These are phyloP conservation scores for Limnanthes douglasii DNA, from an alignment of 345 rosid genomes.

Conservation along the genomic window DNA sequence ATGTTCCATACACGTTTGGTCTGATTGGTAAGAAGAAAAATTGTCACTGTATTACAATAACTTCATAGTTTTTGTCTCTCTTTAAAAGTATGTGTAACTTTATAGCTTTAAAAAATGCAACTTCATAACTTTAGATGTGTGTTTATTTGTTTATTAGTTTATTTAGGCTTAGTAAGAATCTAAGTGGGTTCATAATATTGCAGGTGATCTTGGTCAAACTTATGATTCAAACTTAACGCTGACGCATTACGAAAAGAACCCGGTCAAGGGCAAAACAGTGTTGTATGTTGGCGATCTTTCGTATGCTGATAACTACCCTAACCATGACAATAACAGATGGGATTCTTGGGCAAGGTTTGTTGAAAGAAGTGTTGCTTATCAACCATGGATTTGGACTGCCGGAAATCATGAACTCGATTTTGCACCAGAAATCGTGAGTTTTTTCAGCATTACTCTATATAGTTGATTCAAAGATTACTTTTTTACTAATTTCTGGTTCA, in stretches of 20 bases:
- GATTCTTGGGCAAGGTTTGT: slow-evolving; percentile 86
- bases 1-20: slow-evolving; percentile 57
- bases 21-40: slow-evolving; percentile 39
- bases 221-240: slow-evolving; percentile 77
- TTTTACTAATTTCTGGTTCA: no score
- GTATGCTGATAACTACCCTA: slow-evolving; percentile 62
- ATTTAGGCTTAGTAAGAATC: no score
- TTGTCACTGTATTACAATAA: slow-evolving; percentile 1
- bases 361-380: slow-evolving; percentile 81
- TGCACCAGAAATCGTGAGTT: slow-evolving; percentile 47
- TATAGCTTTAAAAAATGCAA: no score
- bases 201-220: slow-evolving; percentile 91
- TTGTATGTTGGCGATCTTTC: slow-evolving; percentile 80
- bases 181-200: no score
- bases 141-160: background rate
- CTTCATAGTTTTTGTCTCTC: background rate
- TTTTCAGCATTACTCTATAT: slow-evolving; percentile 1
- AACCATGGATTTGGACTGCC: slow-evolving; percentile 93
- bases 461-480: background rate
- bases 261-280: slow-evolving; percentile 45
- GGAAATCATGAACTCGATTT: slow-evolving; percentile 89
- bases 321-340: slow-evolving; percentile 71
- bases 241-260: slow-evolving; percentile 62
- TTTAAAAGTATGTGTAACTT: no score
- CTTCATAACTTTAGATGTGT: no score